Evolutionary conservation across 805 yeast species (phyloP).

Genomic region (Candida vartiovaarae): DNA sequence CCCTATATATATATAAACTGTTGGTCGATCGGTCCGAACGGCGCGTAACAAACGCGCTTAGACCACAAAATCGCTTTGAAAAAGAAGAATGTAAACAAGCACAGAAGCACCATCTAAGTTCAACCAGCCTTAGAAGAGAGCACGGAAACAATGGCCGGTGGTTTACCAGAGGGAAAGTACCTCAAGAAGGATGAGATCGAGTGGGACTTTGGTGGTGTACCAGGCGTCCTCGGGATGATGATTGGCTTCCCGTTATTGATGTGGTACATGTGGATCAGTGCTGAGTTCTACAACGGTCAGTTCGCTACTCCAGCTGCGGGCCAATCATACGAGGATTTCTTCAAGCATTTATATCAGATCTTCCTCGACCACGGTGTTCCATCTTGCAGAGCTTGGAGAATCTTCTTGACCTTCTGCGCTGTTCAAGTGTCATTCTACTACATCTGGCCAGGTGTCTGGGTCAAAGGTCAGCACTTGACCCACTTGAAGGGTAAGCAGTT

Average conservation of each 20-base stretch:
- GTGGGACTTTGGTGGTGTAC: constrained; percentile 91
- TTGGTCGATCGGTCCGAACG: too few relatives aligned
- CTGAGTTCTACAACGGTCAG: constrained; percentile 67
- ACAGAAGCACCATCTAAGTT: neutral
- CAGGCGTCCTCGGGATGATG: constrained; percentile 89
- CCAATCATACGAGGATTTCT: constrained; percentile 40
- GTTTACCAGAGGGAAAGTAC: constrained; percentile 26
- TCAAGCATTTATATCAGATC: constrained; percentile 35
- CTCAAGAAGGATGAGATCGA: constrained; percentile 48
- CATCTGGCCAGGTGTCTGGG: constrained; percentile 88
- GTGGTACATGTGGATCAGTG: constrained; percentile 96
- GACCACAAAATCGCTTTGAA: too few relatives aligned
- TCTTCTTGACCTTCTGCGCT: constrained; percentile 64
- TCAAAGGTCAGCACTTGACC: constrained; percentile 86
- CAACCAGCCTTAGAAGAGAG: neutral
- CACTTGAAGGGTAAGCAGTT: constrained; percentile 76
- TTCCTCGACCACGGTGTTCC: constrained; percentile 54
- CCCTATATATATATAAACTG: too few relatives aligned
- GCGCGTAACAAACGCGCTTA: too few relatives aligned
- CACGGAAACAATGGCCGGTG: constrained; percentile 3
- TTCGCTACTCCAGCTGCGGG: constrained; percentile 61
- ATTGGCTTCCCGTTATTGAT: constrained; percentile 85
- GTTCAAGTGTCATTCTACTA: constrained; percentile 71
- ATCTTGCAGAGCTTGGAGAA: constrained; percentile 50
- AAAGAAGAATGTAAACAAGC: neutral